phyloP scores from a whole-genome alignment of 306 rosid species.

The Trichosanthes cucumerina region DNA sequence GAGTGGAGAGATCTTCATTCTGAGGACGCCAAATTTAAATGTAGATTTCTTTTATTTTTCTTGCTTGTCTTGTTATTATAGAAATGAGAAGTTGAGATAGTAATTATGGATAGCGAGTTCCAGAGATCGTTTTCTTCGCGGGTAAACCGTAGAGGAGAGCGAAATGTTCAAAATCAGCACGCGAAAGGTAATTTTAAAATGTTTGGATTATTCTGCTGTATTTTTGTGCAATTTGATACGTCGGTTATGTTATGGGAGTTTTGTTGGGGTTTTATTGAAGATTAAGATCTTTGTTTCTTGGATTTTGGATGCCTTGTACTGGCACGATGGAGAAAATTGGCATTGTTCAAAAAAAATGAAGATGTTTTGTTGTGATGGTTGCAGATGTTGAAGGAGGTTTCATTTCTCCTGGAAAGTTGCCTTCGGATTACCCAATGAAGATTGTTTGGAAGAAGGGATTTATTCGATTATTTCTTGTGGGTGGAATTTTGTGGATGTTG shows the following conservation, averaged over 20 bases:
- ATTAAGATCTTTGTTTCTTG: background rate
- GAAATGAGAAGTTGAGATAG: conserved; percentile 16
- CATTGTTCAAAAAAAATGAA: conserved; percentile 8
- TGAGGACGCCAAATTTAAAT: background rate
- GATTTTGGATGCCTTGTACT: background rate
- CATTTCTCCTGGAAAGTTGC: conserved; percentile 35
- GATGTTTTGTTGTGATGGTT: conserved; percentile 19
- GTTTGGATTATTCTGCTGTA: background rate
- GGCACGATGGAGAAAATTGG: background rate
- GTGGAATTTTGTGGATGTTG: conserved; percentile 87
- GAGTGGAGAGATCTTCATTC: background rate
- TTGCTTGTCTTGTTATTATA: background rate
- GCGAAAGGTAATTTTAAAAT: conserved; percentile 16
- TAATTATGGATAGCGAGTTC: conserved; percentile 26
- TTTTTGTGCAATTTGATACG: background rate
- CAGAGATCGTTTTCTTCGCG: conserved; percentile 26
- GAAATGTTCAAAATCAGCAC: conserved; percentile 15
- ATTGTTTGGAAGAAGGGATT: conserved; percentile 88
- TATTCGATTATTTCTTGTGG: conserved; percentile 71
- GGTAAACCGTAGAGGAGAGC: conserved; percentile 27
- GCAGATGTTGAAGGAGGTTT: conserved; percentile 60
- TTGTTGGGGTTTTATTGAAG: background rate
- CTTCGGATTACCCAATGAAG: conserved; percentile 64
- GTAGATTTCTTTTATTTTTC: background rate
- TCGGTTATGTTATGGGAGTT: background rate